A percentile compares a stretch with the other conserved stretches of the same genome.
These are phyloP conservation scores for Kewa caespitosa DNA, from an alignment of 179 eudicot species.

Conservation along the genomic window DNA sequence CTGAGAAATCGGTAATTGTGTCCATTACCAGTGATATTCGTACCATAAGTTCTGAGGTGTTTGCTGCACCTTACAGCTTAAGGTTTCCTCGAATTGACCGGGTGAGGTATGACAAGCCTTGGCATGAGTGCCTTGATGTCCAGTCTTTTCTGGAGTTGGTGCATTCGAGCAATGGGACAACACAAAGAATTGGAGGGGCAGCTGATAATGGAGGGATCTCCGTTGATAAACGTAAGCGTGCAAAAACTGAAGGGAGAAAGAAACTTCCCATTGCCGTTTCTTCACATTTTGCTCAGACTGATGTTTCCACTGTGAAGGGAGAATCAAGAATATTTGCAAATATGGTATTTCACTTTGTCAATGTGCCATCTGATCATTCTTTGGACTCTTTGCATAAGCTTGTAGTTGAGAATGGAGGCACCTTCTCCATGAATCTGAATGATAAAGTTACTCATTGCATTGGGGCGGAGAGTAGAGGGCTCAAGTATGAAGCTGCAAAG, in stretches of 20 bases:
- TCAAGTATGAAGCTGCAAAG: slow-evolving; percentile 89
- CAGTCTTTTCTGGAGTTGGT: slow-evolving; percentile 81
- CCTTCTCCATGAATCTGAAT: slow-evolving; percentile 89
- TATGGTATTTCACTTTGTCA: slow-evolving; percentile 76
- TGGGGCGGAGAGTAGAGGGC: slow-evolving; percentile 89
- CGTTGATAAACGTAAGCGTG: slow-evolving; percentile 47
- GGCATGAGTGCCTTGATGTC: slow-evolving; percentile 97
- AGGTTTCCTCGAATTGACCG: slow-evolving; percentile 93
- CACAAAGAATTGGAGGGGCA: slow-evolving; percentile 56
- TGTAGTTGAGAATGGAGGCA: slow-evolving; percentile 91
- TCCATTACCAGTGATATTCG: slow-evolving; percentile 93
- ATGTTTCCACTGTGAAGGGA: slow-evolving; percentile 80
- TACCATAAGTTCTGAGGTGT: slow-evolving; percentile 77
- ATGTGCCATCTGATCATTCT: slow-evolving; percentile 61
- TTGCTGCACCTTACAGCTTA: slow-evolving; percentile 87
- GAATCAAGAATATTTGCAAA: slow-evolving; percentile 61
- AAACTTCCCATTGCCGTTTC: slow-evolving; percentile 54
- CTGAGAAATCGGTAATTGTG: slow-evolving; percentile 86
- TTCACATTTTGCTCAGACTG: slow-evolving; percentile 78
- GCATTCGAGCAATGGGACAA: slow-evolving; percentile 82
- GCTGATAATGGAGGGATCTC: slow-evolving; percentile 34
- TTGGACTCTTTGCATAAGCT: slow-evolving; percentile 73
- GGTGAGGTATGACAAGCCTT: slow-evolving; percentile 92
- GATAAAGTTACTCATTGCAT: slow-evolving; percentile 83
- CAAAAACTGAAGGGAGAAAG: slow-evolving; percentile 57